Evolutionary conservation across 257 asterid genomes (phyloP).

Genomic region (Oldenlandia corymbosa): DNA sequence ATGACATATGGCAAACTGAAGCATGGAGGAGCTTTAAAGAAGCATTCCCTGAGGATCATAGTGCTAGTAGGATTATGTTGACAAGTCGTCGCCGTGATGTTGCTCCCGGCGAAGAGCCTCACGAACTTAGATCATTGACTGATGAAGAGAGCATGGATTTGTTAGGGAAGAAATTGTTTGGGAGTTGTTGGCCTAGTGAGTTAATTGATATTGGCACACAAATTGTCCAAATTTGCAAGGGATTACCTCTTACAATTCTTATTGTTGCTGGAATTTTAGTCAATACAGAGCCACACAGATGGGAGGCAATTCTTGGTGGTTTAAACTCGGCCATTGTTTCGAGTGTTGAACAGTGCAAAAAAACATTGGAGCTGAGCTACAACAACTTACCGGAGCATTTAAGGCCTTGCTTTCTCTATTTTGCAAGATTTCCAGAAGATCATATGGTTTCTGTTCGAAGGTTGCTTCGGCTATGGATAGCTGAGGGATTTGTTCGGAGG

Average conservation of each 20-base stretch:
- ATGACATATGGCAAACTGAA: too few species aligned
- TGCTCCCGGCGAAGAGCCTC: neutral
- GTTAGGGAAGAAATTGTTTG: too few species aligned
- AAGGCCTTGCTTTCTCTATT: slow-evolving; percentile 1
- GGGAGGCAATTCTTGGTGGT: neutral
- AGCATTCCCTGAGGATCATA: too few species aligned
- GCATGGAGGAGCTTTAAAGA: too few species aligned
- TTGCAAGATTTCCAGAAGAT: neutral
- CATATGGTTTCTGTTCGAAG: neutral
- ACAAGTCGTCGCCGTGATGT: neutral
- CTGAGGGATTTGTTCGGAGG: slow-evolving; percentile 2
- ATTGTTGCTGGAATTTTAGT: neutral
- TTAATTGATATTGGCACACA: too few species aligned
- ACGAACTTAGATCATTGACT: neutral
- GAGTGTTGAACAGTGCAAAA: too few species aligned
- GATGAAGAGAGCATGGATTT: neutral
- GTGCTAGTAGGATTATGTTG: neutral
- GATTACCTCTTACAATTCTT: neutral
- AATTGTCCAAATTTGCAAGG: too few species aligned
- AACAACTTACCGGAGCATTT: neutral
- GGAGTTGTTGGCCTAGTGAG: too few species aligned
- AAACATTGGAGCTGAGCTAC: neutral
- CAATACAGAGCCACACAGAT: neutral
- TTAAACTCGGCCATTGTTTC: neutral
- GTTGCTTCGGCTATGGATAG: slow-evolving; percentile 2